These are phyloP conservation scores for Coemansia sp. DNA, from an alignment of 192 early-diverging fungal genomes.

Conservation along the genomic window DNA sequence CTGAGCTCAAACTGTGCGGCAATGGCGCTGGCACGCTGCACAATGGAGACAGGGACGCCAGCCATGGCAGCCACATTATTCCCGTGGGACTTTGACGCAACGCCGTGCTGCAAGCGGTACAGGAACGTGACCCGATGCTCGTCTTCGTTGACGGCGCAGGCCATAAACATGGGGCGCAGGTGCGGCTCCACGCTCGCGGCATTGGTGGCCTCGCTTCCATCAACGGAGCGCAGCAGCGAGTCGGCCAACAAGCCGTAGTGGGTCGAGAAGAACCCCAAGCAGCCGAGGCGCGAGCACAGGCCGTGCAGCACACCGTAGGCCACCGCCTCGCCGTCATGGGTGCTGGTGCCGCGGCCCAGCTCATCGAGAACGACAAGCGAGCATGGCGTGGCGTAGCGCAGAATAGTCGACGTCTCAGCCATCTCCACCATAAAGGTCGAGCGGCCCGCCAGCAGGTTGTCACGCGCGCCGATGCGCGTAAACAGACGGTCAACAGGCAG, in stretches of 20 bases:
- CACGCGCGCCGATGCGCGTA: conserved; percentile 96
- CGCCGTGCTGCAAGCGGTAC: conserved; percentile 82
- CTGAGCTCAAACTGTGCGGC: conserved; percentile 71
- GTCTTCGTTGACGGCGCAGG: conserved; percentile 72
- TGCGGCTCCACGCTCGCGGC: conserved; percentile 53
- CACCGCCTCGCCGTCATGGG: conserved; percentile 95
- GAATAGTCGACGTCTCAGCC: conserved; percentile 86
- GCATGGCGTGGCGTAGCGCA: conserved; percentile 81
- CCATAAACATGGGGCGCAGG: conserved; percentile 85
- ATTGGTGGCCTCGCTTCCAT: neutral
- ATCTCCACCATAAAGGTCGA: conserved; percentile 98
- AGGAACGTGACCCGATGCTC: conserved; percentile 89
- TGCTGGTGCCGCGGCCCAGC: conserved; percentile 94
- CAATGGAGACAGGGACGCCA: conserved; percentile 69
- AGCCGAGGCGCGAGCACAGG: conserved; percentile 73
- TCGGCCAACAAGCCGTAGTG: conserved; percentile 92
- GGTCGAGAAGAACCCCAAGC: conserved; percentile 91
- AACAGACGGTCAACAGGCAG: conserved; percentile 91
- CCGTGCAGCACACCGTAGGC: conserved; percentile 87
- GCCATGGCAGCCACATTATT: conserved; percentile 99
- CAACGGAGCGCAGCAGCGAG: conserved; percentile 59
- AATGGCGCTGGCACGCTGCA: conserved; percentile 64
- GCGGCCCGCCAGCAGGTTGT: conserved; percentile 90
- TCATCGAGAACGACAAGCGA: conserved; percentile 97
- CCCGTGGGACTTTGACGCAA: conserved; percentile 90